Percentiles rank a stretch among this genome's conserved stretches.
Conservation (phyloP, 2,329 filamentous ascomycete species). For the Podosphaera xanthii region DNA sequence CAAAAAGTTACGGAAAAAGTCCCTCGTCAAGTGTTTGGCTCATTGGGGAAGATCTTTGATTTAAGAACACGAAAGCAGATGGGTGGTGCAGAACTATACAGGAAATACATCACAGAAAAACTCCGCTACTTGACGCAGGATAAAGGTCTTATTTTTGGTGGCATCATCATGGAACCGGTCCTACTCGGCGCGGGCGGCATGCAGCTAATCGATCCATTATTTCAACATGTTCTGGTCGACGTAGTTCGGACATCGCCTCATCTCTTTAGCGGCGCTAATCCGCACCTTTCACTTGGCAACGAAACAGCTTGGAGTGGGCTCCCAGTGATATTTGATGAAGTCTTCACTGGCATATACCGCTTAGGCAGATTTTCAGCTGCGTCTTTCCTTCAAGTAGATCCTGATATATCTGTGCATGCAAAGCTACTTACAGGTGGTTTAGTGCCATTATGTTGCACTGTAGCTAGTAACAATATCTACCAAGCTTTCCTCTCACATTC, state of each 20-base stretch:
- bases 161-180: constrained; percentile 58
- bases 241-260: constrained; percentile 35
- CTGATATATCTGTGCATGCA: constrained; percentile 61
- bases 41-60: constrained; percentile 36
- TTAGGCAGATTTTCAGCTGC: constrained; percentile 50
- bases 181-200: constrained; percentile 68
- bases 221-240: constrained; percentile 48
- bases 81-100: constrained; percentile 28
- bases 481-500: constrained; percentile 44
- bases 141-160: constrained; percentile 46
- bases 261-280: constrained; percentile 5
- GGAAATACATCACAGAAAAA: constrained; percentile 30
- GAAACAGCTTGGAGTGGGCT: constrained; percentile 41
- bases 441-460: constrained; percentile 52
- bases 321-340: constrained; percentile 65
- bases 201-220: constrained; percentile 62
- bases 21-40: constrained; percentile 10
- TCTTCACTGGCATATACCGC: constrained; percentile 69
- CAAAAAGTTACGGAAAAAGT: neutral
- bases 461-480: constrained; percentile 54
- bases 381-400: constrained; percentile 41
- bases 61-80: constrained; percentile 24
- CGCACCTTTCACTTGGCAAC: constrained; percentile 1
- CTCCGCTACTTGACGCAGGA: constrained; percentile 28
- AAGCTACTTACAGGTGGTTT: constrained; percentile 68